Conservation (phyloP, 2,329 filamentous ascomycete genomes). For the Fusarium longipes region DNA sequence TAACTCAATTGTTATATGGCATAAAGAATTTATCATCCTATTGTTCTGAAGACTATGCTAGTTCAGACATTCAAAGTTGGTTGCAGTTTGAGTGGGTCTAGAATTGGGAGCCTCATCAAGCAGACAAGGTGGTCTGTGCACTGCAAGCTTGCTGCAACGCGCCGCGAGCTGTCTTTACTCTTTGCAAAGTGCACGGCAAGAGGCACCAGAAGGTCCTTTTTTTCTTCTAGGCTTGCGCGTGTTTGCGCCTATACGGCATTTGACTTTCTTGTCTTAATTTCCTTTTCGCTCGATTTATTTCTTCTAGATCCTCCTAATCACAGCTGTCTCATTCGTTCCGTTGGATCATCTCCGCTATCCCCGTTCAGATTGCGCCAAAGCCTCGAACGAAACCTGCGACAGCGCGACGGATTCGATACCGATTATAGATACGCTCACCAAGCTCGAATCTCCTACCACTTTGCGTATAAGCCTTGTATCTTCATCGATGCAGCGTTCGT, state of each 20-base stretch:
- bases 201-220: slow-evolving; percentile 24
- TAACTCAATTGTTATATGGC: neutral
- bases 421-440: slow-evolving; percentile 1
- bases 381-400: slow-evolving; percentile 24
- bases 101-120: slow-evolving; percentile 17
- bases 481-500: slow-evolving; percentile 42
- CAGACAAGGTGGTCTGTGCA: slow-evolving; percentile 30
- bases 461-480: neutral
- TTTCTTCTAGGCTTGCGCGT: slow-evolving; percentile 26
- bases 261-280: slow-evolving; percentile 7
- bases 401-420: slow-evolving; percentile 20
- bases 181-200: slow-evolving; percentile 29
- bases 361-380: slow-evolving; percentile 32
- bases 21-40: neutral
- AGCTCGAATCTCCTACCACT: neutral
- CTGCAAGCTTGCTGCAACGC: slow-evolving; percentile 37
- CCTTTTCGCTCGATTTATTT: neutral
- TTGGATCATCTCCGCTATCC: slow-evolving; percentile 19
- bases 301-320: neutral
- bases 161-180: slow-evolving; percentile 39
- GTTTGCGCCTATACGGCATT: slow-evolving; percentile 22
- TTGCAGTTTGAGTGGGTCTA: neutral
- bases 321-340: neutral
- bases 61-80: neutral
- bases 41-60: neutral